A percentile compares a stretch with the other conserved stretches of the same genome.
These are phyloP conservation scores for Phytophthora colocasiae DNA, from an alignment of 352 stramenopile species.

Conservation along the genomic window DNA sequence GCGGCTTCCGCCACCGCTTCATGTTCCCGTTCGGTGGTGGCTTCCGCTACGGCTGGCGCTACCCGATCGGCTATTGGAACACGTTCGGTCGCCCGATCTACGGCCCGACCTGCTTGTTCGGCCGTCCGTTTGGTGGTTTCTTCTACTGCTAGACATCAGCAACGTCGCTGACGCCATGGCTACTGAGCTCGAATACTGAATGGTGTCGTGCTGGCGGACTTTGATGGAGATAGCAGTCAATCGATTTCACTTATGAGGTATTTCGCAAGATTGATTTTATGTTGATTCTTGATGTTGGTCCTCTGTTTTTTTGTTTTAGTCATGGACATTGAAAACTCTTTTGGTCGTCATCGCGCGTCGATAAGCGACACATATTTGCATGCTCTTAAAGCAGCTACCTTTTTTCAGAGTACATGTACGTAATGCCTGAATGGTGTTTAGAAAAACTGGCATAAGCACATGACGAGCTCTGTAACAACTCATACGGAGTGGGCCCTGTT, in stretches of 20 bases:
- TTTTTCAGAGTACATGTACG: slow-evolving; percentile 48
- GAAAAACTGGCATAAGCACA: neutral
- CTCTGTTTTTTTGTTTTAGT: no score
- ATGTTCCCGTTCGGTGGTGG: slow-evolving; percentile 37
- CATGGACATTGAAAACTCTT: no score
- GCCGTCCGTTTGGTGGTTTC: slow-evolving; percentile 37
- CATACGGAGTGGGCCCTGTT: slow-evolving; percentile 47
- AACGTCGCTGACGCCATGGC: neutral
- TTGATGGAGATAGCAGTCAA: no score
- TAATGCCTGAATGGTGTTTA: slow-evolving; percentile 67
- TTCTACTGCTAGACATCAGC: slow-evolving; percentile 49
- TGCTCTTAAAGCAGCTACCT: no score
- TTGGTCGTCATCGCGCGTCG: no score
- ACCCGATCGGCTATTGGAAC: slow-evolving; percentile 33
- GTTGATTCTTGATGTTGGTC: no score
- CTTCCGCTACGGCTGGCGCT: slow-evolving; percentile 51
- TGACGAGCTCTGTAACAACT: slow-evolving; percentile 1
- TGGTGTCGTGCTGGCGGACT: no score
- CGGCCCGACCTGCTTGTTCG: slow-evolving; percentile 39
- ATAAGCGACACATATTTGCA: no score
- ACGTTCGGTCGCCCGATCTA: slow-evolving; percentile 26
- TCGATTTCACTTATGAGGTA: no score
- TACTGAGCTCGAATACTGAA: neutral
- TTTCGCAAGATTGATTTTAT: no score
- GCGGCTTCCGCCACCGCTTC: slow-evolving; percentile 38